phyloP scores from a whole-genome alignment of 768 basidiomycete genomes.

The Lentinus brumalis region DNA sequence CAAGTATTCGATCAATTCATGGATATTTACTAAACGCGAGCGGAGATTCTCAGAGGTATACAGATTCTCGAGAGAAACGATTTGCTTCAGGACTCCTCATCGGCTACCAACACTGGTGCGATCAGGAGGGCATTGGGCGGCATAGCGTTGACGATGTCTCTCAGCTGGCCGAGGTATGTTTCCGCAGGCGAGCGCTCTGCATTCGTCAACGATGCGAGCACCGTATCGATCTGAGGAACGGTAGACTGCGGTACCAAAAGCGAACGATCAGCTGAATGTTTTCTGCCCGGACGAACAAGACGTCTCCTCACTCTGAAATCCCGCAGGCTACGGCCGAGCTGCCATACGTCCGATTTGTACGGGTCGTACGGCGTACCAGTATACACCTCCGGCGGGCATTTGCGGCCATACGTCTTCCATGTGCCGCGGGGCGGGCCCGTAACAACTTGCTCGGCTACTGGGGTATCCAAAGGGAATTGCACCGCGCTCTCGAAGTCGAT shows the following conservation, averaged over 20 bases:
- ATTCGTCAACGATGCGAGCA: background rate
- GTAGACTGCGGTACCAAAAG: background rate
- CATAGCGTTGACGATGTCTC: background rate
- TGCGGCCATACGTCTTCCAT: background rate
- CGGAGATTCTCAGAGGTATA: no score
- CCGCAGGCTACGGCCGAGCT: background rate
- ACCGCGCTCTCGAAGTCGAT: background rate
- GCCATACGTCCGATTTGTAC: conserved; percentile 5
- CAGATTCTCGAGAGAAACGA: no score
- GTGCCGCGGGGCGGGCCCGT: background rate
- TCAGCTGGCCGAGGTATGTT: background rate
- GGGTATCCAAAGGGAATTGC: background rate
- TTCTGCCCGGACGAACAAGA: no score
- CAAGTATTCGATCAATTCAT: no score
- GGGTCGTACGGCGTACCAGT: conserved; percentile 1
- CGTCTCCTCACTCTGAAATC: background rate
- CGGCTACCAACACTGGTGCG: background rate
- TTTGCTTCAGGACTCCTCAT: background rate
- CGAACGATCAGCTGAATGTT: background rate
- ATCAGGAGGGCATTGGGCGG: background rate
- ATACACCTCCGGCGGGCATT: background rate
- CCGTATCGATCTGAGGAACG: background rate
- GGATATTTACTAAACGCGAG: no score
- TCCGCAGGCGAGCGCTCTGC: background rate
- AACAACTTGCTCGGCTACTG: background rate